These are phyloP conservation scores for Xylaria acuta DNA, from an alignment of 495 filamentous ascomycete species.

Conservation along the genomic window DNA sequence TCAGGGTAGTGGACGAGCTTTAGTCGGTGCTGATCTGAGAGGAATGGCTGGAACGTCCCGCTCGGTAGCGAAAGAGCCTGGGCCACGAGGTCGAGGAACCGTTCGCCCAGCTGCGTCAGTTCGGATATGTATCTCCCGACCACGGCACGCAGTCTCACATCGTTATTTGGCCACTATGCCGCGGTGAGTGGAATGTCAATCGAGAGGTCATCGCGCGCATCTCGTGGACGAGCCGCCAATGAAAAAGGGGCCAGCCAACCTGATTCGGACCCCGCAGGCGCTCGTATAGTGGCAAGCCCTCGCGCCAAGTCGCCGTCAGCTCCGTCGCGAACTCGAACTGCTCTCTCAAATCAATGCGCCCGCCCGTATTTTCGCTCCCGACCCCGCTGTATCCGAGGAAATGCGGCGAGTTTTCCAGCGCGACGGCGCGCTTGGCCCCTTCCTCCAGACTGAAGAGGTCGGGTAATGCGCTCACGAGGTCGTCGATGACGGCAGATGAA, in stretches of 20 bases:
- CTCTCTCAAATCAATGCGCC: slow-evolving; percentile 55
- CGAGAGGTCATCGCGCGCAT: background rate
- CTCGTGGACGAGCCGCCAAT: background rate
- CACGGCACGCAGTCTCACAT: slow-evolving; percentile 31
- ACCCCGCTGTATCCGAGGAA: slow-evolving; percentile 61
- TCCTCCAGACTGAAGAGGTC: slow-evolving; percentile 50
- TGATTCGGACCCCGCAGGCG: slow-evolving; percentile 62
- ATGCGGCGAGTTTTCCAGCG: slow-evolving; percentile 58
- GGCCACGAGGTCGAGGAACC: slow-evolving; percentile 58
- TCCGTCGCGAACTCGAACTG: slow-evolving; percentile 65
- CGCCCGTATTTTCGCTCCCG: slow-evolving; percentile 59
- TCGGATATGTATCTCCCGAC: slow-evolving; percentile 55
- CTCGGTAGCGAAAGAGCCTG: slow-evolving; percentile 47
- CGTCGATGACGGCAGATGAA: slow-evolving; percentile 40
- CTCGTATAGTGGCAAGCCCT: slow-evolving; percentile 50
- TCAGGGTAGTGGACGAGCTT: slow-evolving; percentile 58
- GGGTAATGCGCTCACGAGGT: slow-evolving; percentile 49
- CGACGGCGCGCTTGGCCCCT: slow-evolving; percentile 47
- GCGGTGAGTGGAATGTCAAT: background rate
- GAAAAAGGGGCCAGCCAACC: slow-evolving; percentile 20
- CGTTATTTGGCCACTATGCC: slow-evolving; percentile 29
- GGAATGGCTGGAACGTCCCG: slow-evolving; percentile 57
- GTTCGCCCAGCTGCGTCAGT: slow-evolving; percentile 51
- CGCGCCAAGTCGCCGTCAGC: slow-evolving; percentile 46
- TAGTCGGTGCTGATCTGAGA: slow-evolving; percentile 60